Conservation (phyloP, 176 grass and related monocot species). For the Cymbopogon citratus region DNA sequence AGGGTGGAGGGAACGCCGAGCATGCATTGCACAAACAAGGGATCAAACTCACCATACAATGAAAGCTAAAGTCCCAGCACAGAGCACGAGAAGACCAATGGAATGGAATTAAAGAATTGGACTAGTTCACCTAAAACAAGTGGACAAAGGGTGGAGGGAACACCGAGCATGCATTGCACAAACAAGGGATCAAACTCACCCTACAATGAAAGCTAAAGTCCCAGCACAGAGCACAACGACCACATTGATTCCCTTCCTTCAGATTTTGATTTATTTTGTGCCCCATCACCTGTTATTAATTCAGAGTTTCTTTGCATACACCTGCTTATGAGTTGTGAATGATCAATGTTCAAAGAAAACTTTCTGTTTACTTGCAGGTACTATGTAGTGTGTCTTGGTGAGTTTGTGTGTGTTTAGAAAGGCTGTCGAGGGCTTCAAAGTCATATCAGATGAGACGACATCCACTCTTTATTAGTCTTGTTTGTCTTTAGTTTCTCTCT, state of each 20-base stretch:
- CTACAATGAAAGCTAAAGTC: slow-evolving; percentile 35
- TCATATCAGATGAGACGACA: slow-evolving; percentile 33
- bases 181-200: slow-evolving; percentile 14
- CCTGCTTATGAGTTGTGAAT: slow-evolving; percentile 6
- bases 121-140: background rate
- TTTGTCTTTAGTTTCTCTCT: slow-evolving; percentile 36
- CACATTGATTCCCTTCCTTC: slow-evolving; percentile 31
- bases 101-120: slow-evolving; percentile 26
- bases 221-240: slow-evolving; percentile 20
- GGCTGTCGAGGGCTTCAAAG: slow-evolving; percentile 31
- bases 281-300: background rate
- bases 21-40: slow-evolving; percentile 8
- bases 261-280: slow-evolving; percentile 3
- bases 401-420: slow-evolving; percentile 35
- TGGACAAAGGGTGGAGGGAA: background rate
- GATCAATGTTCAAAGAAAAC: slow-evolving; percentile 26
- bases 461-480: background rate
- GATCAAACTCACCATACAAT: slow-evolving; percentile 14
- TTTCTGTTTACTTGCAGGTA: slow-evolving; percentile 32
- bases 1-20: background rate
- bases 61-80: slow-evolving; percentile 34
- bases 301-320: slow-evolving; percentile 13
- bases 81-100: background rate
- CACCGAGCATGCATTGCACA: background rate
- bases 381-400: background rate